Evolutionary conservation across 768 basidiomycete genomes (phyloP), one percentile per base, ranked within the genome.

Genomic region (Sistotremastrum suecicum): DNA sequence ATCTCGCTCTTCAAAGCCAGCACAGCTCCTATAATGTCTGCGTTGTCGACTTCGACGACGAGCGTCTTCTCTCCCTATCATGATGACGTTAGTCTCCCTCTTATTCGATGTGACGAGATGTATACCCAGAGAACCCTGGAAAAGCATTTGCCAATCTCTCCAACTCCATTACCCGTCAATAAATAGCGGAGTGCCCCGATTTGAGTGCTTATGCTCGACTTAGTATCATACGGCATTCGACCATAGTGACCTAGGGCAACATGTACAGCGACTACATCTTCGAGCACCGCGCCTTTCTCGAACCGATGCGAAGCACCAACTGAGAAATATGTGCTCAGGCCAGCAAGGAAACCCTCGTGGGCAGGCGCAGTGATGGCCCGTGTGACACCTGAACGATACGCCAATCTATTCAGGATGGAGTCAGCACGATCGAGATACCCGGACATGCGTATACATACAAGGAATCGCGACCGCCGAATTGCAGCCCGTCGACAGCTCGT

Each of bases 1-100:
- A 72, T 68, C 42, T 78, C 71, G 7, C 53, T 53, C 57, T 79
- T 82, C 49, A 90, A 70, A 3, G 51, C 54, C 37, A 91, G 62
- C 9, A 90, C 60, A 0, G 76, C 72, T 0, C 82, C 75, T 56
- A 90, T 89, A 43, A 80, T 67, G 58, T 90, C 87, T 6, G 83
- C 83, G 53, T 70, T 83, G 47, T 80, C 67, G 9, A 76, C 78
- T 1, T 72, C 62, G 12, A 88, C 59, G 2, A 87, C 82, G 11
- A 91, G 63, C 0, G 81, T 75, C 0, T 80, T 56, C 12, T 62
- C 50, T 8, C 83, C 80, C 71, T 81, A 46, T 4, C 34, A 50
- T 29, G 47, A 41, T 8, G 30, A 30, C 30, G 51, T 32, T 54
- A 37, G 51, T 11, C 28, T 39, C 20, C 8, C 5, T 33, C 50